These are phyloP conservation scores for Monosporascus ibericus DNA, from an alignment of 2,329 filamentous ascomycete genomes.

Conservation along the genomic window DNA sequence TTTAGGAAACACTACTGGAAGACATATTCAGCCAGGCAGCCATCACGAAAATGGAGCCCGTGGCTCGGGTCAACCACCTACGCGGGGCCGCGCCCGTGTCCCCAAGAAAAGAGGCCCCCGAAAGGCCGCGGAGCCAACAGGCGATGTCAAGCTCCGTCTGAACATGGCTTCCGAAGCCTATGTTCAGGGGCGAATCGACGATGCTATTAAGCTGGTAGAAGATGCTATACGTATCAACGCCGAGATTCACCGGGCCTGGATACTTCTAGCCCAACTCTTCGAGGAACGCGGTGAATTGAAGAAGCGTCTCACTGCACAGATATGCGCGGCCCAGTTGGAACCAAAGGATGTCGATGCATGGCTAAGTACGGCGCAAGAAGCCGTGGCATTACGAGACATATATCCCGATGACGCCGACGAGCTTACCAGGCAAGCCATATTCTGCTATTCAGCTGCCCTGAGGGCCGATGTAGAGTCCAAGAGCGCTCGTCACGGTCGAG, in stretches of 20 bases:
- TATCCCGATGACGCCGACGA: conserved; percentile 38
- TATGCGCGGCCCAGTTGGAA: conserved; percentile 56
- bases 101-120: conserved; percentile 38
- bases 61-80: background rate
- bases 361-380: conserved; percentile 53
- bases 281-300: conserved; percentile 52
- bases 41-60: background rate
- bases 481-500: conserved; percentile 54
- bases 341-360: conserved; percentile 55
- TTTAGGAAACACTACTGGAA: too few relatives aligned
- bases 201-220: conserved; percentile 51
- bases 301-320: conserved; percentile 52
- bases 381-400: conserved; percentile 41
- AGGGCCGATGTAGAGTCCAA: conserved; percentile 50
- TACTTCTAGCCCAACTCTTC: conserved; percentile 54
- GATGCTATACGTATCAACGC: conserved; percentile 65
- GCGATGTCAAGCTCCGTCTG: conserved; percentile 64
- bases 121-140: conserved; percentile 61
- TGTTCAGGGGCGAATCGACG: conserved; percentile 53
- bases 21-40: background rate
- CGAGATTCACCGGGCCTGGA: conserved; percentile 61
- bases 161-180: conserved; percentile 63
- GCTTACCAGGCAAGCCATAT: conserved; percentile 47
- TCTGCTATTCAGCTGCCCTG: conserved; percentile 55
- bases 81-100: conserved; percentile 8